Percentiles rank a stretch among this genome's conserved stretches.
These are phyloP conservation scores for Sutorius australiensis DNA, from an alignment of 768 basidiomycete species.

Conservation along the genomic window DNA sequence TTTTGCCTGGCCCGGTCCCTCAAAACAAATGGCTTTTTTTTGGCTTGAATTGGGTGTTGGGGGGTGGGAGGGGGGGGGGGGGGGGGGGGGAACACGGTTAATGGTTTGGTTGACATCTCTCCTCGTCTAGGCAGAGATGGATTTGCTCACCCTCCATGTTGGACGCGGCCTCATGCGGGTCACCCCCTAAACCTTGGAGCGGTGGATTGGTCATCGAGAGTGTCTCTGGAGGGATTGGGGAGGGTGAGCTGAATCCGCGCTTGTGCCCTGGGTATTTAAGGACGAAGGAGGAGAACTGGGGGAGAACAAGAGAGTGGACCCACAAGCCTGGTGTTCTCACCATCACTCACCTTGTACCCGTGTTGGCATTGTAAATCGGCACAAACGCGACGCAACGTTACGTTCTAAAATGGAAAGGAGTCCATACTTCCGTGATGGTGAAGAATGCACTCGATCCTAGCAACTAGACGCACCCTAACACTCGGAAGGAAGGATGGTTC, in stretches of 20 bases:
- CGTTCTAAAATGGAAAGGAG: neutral
- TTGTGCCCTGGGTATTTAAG: neutral
- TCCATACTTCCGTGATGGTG: too few species aligned
- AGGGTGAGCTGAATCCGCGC: neutral
- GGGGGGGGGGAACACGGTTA: too few species aligned
- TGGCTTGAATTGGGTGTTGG: too few species aligned
- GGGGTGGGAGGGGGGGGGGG: too few species aligned
- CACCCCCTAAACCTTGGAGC: neutral
- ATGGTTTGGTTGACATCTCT: neutral
- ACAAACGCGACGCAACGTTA: neutral
- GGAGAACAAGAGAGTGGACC: neutral
- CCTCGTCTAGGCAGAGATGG: neutral
- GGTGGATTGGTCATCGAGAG: neutral
- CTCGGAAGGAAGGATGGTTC: neutral
- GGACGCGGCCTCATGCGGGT: neutral
- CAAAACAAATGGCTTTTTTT: conserved; percentile 2
- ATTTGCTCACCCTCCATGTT: neutral
- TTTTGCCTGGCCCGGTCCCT: conserved; percentile 3
- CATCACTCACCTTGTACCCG: neutral
- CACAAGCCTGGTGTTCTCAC: neutral
- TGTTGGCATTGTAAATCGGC: neutral
- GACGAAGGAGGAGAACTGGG: neutral
- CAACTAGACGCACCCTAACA: too few species aligned
- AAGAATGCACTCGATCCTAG: neutral
- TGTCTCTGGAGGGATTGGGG: neutral